A percentile compares a stretch with the other conserved stretches of the same genome.
Conservation (phyloP, 2,329 filamentous ascomycete species). For the Emydomyces testavorans region DNA sequence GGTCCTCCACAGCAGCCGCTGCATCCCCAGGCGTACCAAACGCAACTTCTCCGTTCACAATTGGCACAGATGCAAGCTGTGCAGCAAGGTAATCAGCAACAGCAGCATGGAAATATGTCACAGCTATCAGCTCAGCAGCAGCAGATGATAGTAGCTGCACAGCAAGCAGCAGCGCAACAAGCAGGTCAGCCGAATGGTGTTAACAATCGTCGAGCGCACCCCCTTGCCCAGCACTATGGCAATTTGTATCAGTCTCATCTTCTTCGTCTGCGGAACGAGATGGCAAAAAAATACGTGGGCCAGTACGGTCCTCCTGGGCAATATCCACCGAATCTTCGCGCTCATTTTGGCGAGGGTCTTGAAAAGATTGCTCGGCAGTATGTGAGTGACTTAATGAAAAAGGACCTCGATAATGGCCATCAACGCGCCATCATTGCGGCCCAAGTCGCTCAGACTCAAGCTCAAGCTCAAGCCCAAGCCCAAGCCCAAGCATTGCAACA, state of each 20-base stretch:
- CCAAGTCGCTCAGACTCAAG: constrained; percentile 10
- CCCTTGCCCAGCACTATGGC: constrained; percentile 26
- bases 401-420: constrained; percentile 27
- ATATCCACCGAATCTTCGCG: constrained; percentile 30
- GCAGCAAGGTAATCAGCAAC: constrained; percentile 23
- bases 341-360: constrained; percentile 29
- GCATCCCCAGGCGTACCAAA: constrained; percentile 25
- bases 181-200: constrained; percentile 1
- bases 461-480: constrained; percentile 13
- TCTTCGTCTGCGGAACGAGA: constrained; percentile 28
- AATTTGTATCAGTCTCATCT: constrained; percentile 30
- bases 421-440: constrained; percentile 21
- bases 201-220: constrained; percentile 6
- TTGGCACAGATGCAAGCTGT: constrained; percentile 30
- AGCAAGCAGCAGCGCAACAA: constrained; percentile 25
- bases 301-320: constrained; percentile 32
- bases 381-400: constrained; percentile 30
- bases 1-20: constrained; percentile 16
- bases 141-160: constrained; percentile 29
- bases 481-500: constrained; percentile 27
- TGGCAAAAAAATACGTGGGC: constrained; percentile 27
- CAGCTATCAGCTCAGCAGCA: constrained; percentile 26
- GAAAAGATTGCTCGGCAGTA: constrained; percentile 30
- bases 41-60: constrained; percentile 30
- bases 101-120: constrained; percentile 21